A percentile compares a stretch with the other conserved stretches of the same genome.
Conservation (phyloP, 2,329 filamentous ascomycete species). For the Aureobasidium musti region DNA sequence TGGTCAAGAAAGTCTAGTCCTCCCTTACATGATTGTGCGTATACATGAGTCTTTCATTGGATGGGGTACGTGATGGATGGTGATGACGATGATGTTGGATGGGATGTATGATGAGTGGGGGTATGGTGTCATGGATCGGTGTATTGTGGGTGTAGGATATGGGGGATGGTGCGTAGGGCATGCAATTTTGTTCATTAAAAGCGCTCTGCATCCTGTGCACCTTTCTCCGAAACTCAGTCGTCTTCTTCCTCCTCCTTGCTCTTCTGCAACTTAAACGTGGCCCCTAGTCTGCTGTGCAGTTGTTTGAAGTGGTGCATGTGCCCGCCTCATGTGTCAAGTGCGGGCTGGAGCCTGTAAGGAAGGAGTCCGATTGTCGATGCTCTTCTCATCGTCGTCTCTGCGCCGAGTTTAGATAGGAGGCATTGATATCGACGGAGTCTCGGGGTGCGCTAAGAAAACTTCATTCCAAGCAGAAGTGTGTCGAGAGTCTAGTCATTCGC, state of each 20-base stretch:
- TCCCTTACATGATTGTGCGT: slow-evolving; percentile 31
- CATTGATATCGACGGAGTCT: not conserved
- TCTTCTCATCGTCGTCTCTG: not conserved
- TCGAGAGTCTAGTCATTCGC: not conserved
- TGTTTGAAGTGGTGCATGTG: slow-evolving; percentile 13
- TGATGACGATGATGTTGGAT: slow-evolving; percentile 19
- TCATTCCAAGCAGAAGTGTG: not conserved
- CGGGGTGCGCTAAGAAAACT: not conserved
- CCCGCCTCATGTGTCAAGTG: not conserved
- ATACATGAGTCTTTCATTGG: slow-evolving; percentile 27
- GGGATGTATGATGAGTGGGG: slow-evolving; percentile 1
- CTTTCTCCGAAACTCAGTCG: not conserved
- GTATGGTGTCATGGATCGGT: slow-evolving; percentile 19
- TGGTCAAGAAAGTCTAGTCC: slow-evolving; percentile 20
- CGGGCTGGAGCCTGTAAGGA: not conserved
- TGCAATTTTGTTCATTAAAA: slow-evolving; percentile 1
- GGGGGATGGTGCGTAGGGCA: not conserved
- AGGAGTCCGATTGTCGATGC: not conserved
- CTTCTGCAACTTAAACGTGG: slow-evolving; percentile 25
- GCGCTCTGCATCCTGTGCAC: not conserved
- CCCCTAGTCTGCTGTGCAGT: slow-evolving; percentile 27
- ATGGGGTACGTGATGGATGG: slow-evolving; percentile 7
- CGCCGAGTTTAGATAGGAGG: not conserved
- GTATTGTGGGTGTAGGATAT: slow-evolving; percentile 11
- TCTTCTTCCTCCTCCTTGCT: slow-evolving; percentile 1